A percentile compares a stretch with the other conserved stretches of the same genome.
phyloP scores from a whole-genome alignment of 768 basidiomycete species.

The Tylopilus rubrobrunneus region DNA sequence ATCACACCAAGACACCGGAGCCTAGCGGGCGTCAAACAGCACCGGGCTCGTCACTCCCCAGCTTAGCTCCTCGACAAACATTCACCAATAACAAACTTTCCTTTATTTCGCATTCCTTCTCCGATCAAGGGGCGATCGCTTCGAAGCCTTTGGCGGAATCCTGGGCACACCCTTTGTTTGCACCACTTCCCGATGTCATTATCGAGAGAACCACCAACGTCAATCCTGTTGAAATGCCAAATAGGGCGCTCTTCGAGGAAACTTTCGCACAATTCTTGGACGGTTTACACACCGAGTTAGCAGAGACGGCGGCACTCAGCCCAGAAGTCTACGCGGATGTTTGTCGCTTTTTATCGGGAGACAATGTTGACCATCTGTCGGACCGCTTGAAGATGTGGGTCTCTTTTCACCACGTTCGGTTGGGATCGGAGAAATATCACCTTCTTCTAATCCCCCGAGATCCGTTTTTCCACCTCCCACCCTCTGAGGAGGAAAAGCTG shows the following conservation, averaged over 20 bases:
- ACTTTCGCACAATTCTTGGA: conserved; percentile 45
- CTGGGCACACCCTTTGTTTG: conserved; percentile 57
- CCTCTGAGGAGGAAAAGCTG: conserved; percentile 47
- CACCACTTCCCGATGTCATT: conserved; percentile 56
- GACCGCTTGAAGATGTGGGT: conserved; percentile 51
- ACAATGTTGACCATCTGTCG: conserved; percentile 29
- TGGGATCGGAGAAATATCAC: conserved; percentile 55
- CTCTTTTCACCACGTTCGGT: conserved; percentile 54
- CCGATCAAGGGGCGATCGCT: conserved; percentile 36
- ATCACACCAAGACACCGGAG: conserved; percentile 23
- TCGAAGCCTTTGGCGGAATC: conserved; percentile 48
- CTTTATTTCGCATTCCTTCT: conserved; percentile 43
- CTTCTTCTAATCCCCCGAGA: conserved; percentile 61
- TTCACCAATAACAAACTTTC: conserved; percentile 31
- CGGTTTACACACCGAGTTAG: conserved; percentile 50
- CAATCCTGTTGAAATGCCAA: conserved; percentile 58
- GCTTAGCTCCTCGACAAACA: conserved; percentile 21
- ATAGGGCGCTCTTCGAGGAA: conserved; percentile 49
- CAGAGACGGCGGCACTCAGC: conserved; percentile 56
- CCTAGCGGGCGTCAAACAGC: conserved; percentile 17
- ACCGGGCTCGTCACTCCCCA: conserved; percentile 20
- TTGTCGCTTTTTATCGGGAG: conserved; percentile 43
- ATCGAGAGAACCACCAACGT: conserved; percentile 50
- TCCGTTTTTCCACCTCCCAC: conserved; percentile 48
- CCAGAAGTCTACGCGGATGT: conserved; percentile 53